phyloP scores from a whole-genome alignment of 306 rosid species.

The Begonia loranthoides region DNA sequence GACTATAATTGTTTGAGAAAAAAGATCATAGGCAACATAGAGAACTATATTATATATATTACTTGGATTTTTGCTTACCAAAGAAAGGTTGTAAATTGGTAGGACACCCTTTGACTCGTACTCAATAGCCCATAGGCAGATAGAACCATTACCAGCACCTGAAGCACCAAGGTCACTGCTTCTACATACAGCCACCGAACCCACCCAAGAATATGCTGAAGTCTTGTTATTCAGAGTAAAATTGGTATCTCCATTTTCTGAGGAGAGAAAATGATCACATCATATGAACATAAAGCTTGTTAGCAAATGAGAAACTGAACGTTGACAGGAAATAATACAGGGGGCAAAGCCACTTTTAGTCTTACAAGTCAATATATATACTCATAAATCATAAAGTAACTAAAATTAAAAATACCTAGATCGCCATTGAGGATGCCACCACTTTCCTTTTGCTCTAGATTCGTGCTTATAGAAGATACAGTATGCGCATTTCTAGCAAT shows the following conservation, averaged over 20 bases:
- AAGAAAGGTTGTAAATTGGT: conserved; percentile 44
- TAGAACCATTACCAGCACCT: conserved; percentile 86
- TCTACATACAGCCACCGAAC: conserved; percentile 63
- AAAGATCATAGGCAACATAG: neutral
- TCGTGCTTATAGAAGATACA: conserved; percentile 19
- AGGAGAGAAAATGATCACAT: conserved; percentile 14
- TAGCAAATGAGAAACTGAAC: neutral
- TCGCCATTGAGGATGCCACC: conserved; percentile 48
- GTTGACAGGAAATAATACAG: too few relatives aligned
- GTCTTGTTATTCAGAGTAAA: conserved; percentile 24
- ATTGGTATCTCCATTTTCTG: conserved; percentile 52
- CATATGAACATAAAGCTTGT: conserved; percentile 12
- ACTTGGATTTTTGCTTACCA: conserved; percentile 48
- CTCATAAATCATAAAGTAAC: neutral
- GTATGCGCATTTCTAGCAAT: conserved; percentile 76
- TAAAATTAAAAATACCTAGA: conserved; percentile 29
- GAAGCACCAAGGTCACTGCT: conserved; percentile 90
- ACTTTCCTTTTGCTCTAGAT: conserved; percentile 27
- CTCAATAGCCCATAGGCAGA: conserved; percentile 60
- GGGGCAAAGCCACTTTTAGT: too few relatives aligned
- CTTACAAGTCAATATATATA: neutral
- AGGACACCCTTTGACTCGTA: conserved; percentile 49
- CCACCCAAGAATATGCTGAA: conserved; percentile 68
- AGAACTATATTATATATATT: conserved; percentile 1
- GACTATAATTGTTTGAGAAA: neutral